Evolutionary conservation across 805 yeast species (phyloP), one percentile per base, ranked within the genome.

Genomic region (Clavispora phyllophila): DNA sequence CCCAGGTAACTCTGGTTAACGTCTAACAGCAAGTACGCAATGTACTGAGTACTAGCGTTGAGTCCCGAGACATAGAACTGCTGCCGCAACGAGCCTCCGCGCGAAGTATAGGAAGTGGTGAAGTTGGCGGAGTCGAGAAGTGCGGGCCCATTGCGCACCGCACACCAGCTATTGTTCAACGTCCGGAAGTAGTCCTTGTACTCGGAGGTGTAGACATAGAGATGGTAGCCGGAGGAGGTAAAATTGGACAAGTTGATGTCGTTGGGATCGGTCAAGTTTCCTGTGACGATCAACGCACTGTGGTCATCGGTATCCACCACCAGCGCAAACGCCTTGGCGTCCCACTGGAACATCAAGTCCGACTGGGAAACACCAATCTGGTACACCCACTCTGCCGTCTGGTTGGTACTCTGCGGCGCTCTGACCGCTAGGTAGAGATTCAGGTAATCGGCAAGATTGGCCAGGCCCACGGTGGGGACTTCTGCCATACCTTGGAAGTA

Each of bases 301-400:
- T 70, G 66, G 53, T 77, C 75, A 61, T 87, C 96, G 0, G 89
- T 65, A 57, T 87, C 96, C 2, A 85, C 75, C 14, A 84, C 63
- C 27, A 61, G 53, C 0, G 79, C 73, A 75, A 79, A 75, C 9
- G 78, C 57, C 14, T 76, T 64, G 35, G 69, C 66, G 58, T 82
- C 88, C 85, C 87, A 84, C 55, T 82, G 87, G 52, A 76, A 84
- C 1, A 79, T 78, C 49, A 82, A 63, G 56, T 81, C 81, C 39
- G 70, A 70, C 53, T 75, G 81, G 2, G 87, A 80, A 2, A 79
- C 75, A 3, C 87, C 90, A 26, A 88, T 60, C 55, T 81, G 78
- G 54, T 82, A 85, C 7, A 68, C 49, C 90, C 90, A 84, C n/a
- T 39, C 33, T 14, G 62, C 65, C 1, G 65, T 43, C 10, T 28